Evolutionary conservation across 345 rosid species (phyloP).

Genomic region (Pugionium dolabratum): DNA sequence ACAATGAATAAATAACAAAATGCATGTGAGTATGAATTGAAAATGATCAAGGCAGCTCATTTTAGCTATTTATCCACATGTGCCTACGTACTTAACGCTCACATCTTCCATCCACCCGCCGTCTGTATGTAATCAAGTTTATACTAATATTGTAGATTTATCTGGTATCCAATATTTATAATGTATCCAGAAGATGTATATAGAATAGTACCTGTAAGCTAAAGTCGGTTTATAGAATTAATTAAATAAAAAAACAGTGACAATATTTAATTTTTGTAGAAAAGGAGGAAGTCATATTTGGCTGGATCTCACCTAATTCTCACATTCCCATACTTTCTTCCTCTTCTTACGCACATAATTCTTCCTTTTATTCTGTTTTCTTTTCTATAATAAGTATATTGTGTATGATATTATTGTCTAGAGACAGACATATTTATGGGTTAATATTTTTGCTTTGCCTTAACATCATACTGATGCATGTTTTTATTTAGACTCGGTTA

Average conservation of each 20-base stretch:
- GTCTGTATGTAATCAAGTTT: background rate
- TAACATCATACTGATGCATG: conserved; percentile 1
- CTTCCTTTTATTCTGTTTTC: conserved; percentile 13
- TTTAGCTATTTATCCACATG: conserved; percentile 28
- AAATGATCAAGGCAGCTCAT: conserved; percentile 26
- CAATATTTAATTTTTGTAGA: conserved; percentile 17
- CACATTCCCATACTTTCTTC: conserved; percentile 43
- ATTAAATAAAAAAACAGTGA: conserved; percentile 17
- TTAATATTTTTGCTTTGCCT: conserved; percentile 19
- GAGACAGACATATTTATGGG: background rate
- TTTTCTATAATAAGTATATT: background rate
- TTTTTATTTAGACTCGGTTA: background rate
- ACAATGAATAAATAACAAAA: conserved; percentile 7
- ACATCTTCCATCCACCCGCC: conserved; percentile 5
- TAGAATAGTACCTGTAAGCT: conserved; percentile 10
- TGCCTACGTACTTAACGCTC: conserved; percentile 22
- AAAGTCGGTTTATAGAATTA: background rate
- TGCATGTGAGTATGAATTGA: conserved; percentile 26
- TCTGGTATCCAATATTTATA: background rate
- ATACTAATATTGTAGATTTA: background rate
- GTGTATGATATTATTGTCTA: background rate
- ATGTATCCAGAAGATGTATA: conserved; percentile 32
- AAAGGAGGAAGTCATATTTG: conserved; percentile 41
- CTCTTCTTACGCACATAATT: conserved; percentile 43
- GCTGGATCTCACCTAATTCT: conserved; percentile 46